Evolutionary conservation across 495 filamentous ascomycete species (phyloP), one percentile per base, ranked within the genome.

Genomic region (Thozetella sp.): DNA sequence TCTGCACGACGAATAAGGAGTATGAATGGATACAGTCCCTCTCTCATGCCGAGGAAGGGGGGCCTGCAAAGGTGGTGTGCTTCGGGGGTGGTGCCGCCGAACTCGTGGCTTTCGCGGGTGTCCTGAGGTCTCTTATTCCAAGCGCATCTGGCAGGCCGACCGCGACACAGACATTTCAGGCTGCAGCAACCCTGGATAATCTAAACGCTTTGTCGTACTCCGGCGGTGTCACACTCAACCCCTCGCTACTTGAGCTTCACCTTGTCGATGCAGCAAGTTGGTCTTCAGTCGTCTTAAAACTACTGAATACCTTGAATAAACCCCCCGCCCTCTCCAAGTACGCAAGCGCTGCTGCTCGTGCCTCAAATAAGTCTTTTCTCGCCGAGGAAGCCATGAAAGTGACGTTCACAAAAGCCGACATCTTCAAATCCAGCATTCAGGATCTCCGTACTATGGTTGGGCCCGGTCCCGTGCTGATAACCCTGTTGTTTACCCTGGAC

Each of bases 301-400:
- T 48, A 48, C 43, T 15, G 12, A 3, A 10, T 4, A n/a, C 11
- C 43, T 48, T 48, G 43, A 48, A 4, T n/a, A 48, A 11, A 9
- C 43, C 43, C 20, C 43, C 43, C 6, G 9, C n/a, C 3, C 43
- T 48, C 43, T 48, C 43, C 43, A 48, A 48, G n/a, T 48, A 48
- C 43, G 43, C 43, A 10, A 48, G 43, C 20, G 43, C 43, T 9
- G 43, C 43, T 15, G 43, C 43, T 48, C 43, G n/a, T n/a, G 12
- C 43, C 43, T 10, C 43, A 20, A 48, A 48, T n/a, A 20, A 48
- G n/a, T 48, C 43, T 48, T 48, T 48, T n/a, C 43, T 48, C n/a
- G 43, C 4, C n/a, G 43, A 10, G n/a, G 20, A 4, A 9, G 43
- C 43, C n/a, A 9, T 48, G n/a, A 9, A 48, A 4, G 6, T 10